phyloP scores from a whole-genome alignment of 257 asterid genomes.

The Salvia rosmarinus region DNA sequence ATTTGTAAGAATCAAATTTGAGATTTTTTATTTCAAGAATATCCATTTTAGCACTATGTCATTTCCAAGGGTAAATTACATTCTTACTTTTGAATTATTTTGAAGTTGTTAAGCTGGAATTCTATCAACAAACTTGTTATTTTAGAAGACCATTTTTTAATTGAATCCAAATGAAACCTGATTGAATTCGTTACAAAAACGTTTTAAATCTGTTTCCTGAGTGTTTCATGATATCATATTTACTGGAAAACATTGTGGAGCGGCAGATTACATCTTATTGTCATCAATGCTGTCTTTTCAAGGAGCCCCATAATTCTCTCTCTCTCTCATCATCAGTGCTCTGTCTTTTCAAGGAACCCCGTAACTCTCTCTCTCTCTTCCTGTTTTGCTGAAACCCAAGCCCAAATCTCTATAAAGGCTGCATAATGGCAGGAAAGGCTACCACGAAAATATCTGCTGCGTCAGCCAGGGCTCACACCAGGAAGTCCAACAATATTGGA shows the following conservation, averaged over 20 bases:
- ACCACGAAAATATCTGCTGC: conserved; percentile 49
- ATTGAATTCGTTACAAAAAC: not conserved
- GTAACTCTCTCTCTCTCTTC: not conserved
- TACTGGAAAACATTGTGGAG: not conserved
- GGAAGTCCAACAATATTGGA: conserved; percentile 36
- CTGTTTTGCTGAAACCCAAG: not conserved
- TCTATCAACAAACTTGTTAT: too few species aligned
- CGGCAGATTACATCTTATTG: too few species aligned
- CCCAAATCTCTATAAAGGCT: not conserved
- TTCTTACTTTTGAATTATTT: not conserved
- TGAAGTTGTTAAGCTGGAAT: too few species aligned
- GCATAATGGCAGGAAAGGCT: conserved; percentile 32
- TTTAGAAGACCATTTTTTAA: not conserved
- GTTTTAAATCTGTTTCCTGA: not conserved
- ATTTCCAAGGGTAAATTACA: not conserved
- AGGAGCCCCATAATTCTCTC: too few species aligned
- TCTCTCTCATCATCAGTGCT: not conserved
- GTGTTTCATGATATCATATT: not conserved
- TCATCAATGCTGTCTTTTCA: too few species aligned
- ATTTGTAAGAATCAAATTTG: too few species aligned
- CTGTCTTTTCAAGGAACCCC: too few species aligned
- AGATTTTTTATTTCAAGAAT: too few species aligned
- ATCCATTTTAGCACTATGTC: too few species aligned
- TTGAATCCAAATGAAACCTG: not conserved
- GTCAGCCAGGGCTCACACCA: conserved; percentile 51